Conservation (phyloP, 495 filamentous ascomycete genomes). For the Cairneyella variabilis region DNA sequence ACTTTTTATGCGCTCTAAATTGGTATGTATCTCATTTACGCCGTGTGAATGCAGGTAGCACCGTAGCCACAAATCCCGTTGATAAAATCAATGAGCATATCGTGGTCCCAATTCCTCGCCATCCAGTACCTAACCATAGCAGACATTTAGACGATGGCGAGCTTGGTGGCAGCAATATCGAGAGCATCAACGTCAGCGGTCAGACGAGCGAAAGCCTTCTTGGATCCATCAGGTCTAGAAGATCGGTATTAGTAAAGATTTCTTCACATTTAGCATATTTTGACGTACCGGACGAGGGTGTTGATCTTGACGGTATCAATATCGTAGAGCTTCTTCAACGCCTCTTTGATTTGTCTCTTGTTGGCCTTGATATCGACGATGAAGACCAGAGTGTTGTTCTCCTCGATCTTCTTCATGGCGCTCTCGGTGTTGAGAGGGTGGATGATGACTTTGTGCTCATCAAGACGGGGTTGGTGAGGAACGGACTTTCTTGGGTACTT, state of each 20-base stretch:
- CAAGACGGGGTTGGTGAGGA: constrained; percentile 82
- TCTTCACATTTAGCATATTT: not conserved
- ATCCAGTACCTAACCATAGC: constrained; percentile 15
- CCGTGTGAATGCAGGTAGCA: constrained; percentile 27
- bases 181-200: constrained; percentile 97
- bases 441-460: constrained; percentile 86
- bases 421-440: constrained; percentile 94
- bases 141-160: constrained; percentile 81
- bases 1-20: constrained; percentile 20
- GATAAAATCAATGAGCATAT: constrained; percentile 18
- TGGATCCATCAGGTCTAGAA: constrained; percentile 83
- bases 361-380: constrained; percentile 98
- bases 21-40: constrained; percentile 29
- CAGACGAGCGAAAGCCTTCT: constrained; percentile 97
- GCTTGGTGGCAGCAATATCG: constrained; percentile 98
- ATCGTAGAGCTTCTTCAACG: constrained; percentile 99
- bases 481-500: constrained; percentile 98
- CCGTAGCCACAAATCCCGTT: constrained; percentile 16
- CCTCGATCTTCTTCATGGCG: constrained; percentile 99
- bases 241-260: constrained; percentile 9
- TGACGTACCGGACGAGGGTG: constrained; percentile 85
- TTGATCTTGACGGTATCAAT: constrained; percentile 98
- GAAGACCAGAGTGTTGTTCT: constrained; percentile 99
- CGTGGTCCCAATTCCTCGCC: constrained; percentile 18
- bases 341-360: constrained; percentile 98